Evolutionary conservation across 495 filamentous ascomycete species (phyloP).

Genomic region (Platismatia glauca): DNA sequence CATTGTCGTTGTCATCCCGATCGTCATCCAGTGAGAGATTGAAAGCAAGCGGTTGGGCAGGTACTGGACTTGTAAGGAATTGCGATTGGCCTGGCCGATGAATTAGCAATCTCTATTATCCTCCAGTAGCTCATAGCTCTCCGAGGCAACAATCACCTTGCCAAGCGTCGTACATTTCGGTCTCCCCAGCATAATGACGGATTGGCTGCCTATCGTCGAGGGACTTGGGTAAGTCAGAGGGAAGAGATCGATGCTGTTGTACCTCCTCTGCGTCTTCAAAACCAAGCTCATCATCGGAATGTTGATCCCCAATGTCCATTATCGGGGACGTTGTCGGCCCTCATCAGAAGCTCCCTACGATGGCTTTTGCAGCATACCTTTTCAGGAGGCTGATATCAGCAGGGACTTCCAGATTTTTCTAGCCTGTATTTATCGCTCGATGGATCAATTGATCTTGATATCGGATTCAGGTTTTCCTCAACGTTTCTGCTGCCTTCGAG

Average conservation of each 20-base stretch:
- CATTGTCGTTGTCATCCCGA: slow-evolving; percentile 54
- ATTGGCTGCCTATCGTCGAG: slow-evolving; percentile 76
- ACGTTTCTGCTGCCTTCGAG: not conserved
- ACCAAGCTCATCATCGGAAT: slow-evolving; percentile 9
- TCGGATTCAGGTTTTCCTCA: not conserved
- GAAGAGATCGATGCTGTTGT: slow-evolving; percentile 46
- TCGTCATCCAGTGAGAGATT: slow-evolving; percentile 71
- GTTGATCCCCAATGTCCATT: slow-evolving; percentile 19
- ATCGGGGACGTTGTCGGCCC: not conserved
- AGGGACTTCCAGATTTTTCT: too few species aligned
- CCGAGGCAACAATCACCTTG: slow-evolving; percentile 56
- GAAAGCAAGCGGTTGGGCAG: slow-evolving; percentile 75
- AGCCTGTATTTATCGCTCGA: not conserved
- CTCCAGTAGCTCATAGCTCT: not conserved
- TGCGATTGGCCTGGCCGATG: slow-evolving; percentile 71
- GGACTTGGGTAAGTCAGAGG: slow-evolving; percentile 80
- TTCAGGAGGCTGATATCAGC: not conserved
- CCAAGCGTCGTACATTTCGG: slow-evolving; percentile 98
- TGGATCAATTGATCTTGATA: not conserved
- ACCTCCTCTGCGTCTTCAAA: slow-evolving; percentile 21
- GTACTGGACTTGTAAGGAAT: slow-evolving; percentile 76
- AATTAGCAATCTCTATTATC: not conserved
- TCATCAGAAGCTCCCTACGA: slow-evolving; percentile 1
- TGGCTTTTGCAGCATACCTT: not conserved
- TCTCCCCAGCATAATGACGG: slow-evolving; percentile 54